Evolutionary conservation across 2,329 filamentous ascomycete species (phyloP).

Genomic region (Dactylellina leptospora): DNA sequence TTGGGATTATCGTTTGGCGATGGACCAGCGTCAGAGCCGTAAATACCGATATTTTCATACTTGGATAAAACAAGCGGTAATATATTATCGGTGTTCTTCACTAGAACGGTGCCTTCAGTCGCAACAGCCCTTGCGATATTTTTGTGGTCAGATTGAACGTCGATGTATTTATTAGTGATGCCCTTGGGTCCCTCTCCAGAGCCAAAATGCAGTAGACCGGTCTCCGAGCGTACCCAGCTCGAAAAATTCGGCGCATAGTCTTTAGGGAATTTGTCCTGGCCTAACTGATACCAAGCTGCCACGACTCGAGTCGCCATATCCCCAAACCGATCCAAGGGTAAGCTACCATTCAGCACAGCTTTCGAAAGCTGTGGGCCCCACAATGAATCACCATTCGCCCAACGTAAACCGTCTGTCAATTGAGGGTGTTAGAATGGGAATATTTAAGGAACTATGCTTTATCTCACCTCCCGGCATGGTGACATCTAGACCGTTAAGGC

Average conservation of each 20-base stretch:
- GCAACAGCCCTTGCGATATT: conserved; percentile 77
- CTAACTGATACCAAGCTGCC: conserved; percentile 89
- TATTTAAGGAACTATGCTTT: background rate
- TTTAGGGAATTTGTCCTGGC: conserved; percentile 73
- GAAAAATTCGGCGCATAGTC: conserved; percentile 34
- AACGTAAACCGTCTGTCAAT: conserved; percentile 70
- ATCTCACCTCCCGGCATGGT: conserved; percentile 69
- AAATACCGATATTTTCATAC: conserved; percentile 63
- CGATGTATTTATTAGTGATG: conserved; percentile 62
- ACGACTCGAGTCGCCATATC: conserved; percentile 90
- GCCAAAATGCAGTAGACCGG: conserved; percentile 69
- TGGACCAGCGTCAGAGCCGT: conserved; percentile 76
- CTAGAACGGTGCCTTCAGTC: conserved; percentile 78
- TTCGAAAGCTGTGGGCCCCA: conserved; percentile 79
- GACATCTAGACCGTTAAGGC: conserved; percentile 78
- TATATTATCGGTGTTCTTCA: conserved; percentile 79
- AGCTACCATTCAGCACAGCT: conserved; percentile 80
- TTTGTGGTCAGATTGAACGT: conserved; percentile 78
- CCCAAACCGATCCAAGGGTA: conserved; percentile 81
- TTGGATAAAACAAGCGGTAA: conserved; percentile 45
- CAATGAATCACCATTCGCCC: conserved; percentile 76
- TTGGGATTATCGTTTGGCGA: conserved; percentile 68
- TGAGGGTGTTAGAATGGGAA: background rate
- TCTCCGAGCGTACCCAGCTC: conserved; percentile 26
- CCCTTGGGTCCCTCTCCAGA: conserved; percentile 55